Evolutionary conservation across 192 early-diverging fungal genomes (phyloP), one percentile per base, ranked within the genome.

Genomic region (Coemansia sp.): DNA sequence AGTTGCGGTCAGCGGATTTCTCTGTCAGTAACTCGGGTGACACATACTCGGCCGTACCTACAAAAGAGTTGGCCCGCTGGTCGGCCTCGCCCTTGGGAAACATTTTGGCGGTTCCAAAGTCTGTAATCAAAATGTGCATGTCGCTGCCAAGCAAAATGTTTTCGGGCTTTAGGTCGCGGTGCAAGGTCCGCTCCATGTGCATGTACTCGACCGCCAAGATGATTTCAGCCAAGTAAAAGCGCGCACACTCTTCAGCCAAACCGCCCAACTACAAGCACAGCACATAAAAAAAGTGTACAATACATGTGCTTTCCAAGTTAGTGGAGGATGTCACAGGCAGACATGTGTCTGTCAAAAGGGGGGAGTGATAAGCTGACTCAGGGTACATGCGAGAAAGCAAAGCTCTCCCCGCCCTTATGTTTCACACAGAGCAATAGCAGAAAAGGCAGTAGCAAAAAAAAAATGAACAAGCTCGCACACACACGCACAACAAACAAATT

Each of bases 21-120:
- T 98, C 95, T 24, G 90, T 94, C 31, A 99, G 86, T 44, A 99
- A 85, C 79, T 99, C 98, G 1, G 97, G 98, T 3, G 95, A 95
- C 24, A 97, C 96, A 82, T 99, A 99, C 87, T 99, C 98, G 15
- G 98, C 97, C 5, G 98, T 99, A 36, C 98, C 98, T 2, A 99
- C 98, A 87, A 98, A 98, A 0, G 96, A 98, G 68, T 93, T 90
- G 62, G 92, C 80, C 36, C 90, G 82, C 47, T 84, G 78, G 34
- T 72, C 63, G 13, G 60, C 11, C 24, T 74, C 74, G 60, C 71
- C 80, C 68, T 73, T 76, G 44, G 49, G 49, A 51, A 79, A 84
- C 77, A 74, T 76, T 67, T 84, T 84, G 34, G 96, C 97, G 2
- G 94, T 93, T 47, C 97, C 97, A 88, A 99, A 99, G 78, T 99